These are phyloP conservation scores for Sporobolomyces phaffii DNA, from an alignment of 768 basidiomycete species.

Conservation along the genomic window DNA sequence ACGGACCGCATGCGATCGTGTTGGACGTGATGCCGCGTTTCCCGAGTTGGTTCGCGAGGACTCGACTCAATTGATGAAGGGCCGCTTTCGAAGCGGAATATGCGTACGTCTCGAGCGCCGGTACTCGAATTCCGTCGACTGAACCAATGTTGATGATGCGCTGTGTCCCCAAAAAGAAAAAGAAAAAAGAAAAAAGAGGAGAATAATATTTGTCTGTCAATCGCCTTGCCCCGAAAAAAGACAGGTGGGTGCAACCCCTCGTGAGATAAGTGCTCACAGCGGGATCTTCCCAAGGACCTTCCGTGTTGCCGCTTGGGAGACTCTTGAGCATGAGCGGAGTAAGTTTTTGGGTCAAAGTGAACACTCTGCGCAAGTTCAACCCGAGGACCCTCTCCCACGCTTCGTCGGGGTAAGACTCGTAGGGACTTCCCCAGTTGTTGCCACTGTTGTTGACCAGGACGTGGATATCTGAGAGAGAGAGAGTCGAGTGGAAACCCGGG, in stretches of 20 bases:
- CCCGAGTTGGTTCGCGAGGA: constrained; percentile 58
- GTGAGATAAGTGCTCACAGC: constrained; percentile 41
- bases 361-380: constrained; percentile 60
- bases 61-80: constrained; percentile 57
- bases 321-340: constrained; percentile 56
- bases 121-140: constrained; percentile 47
- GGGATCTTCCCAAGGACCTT: constrained; percentile 60
- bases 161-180: too few species aligned
- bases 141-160: constrained; percentile 58
- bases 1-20: constrained; percentile 57
- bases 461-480: constrained; percentile 14
- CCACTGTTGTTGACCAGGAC: constrained; percentile 62
- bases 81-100: constrained; percentile 63
- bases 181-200: background rate
- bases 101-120: constrained; percentile 59
- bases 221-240: too few species aligned
- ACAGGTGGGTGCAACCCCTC: too few species aligned
- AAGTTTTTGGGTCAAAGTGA: constrained; percentile 60
- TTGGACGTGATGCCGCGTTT: constrained; percentile 59
- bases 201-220: too few species aligned
- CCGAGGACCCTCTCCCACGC: constrained; percentile 50
- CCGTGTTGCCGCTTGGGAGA: constrained; percentile 37
- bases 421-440: constrained; percentile 53
- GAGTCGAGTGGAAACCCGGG: background rate
- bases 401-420: constrained; percentile 24